A percentile compares a stretch with the other conserved stretches of the same genome.
Conservation (phyloP, 1,139 yeast genomes). For the Lodderomyces jiufengensis region DNA sequence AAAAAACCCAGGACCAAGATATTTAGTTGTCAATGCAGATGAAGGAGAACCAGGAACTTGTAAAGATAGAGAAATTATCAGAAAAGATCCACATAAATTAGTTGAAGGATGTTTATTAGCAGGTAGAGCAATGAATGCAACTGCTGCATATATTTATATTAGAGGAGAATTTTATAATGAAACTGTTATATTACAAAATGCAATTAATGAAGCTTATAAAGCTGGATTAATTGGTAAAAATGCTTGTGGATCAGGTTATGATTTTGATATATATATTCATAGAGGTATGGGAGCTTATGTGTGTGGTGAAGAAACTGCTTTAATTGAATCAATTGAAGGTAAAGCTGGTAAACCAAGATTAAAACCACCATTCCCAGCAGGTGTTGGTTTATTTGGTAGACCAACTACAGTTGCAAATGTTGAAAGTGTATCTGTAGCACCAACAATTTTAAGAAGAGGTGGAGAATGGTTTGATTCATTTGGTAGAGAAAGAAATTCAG, state of each 20-base stretch:
- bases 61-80: slow-evolving; percentile 83
- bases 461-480: slow-evolving; percentile 80
- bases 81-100: slow-evolving; percentile 87
- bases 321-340: slow-evolving; percentile 84
- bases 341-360: slow-evolving; percentile 90
- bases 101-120: slow-evolving; percentile 85
- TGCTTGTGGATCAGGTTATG: slow-evolving; percentile 84
- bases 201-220: slow-evolving; percentile 81
- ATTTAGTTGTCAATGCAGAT: slow-evolving; percentile 85
- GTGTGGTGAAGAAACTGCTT: slow-evolving; percentile 89
- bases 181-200: slow-evolving; percentile 64
- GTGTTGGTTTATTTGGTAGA: slow-evolving; percentile 86
- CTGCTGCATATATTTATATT: slow-evolving; percentile 86
- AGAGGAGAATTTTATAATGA: slow-evolving; percentile 88
- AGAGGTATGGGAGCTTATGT: slow-evolving; percentile 91
- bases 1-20: slow-evolving; percentile 79
- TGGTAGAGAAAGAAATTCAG: slow-evolving; percentile 80
- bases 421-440: slow-evolving; percentile 85
- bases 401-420: slow-evolving; percentile 88
- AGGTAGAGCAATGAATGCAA: slow-evolving; percentile 89
- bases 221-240: slow-evolving; percentile 78
- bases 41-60: slow-evolving; percentile 95
- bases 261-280: slow-evolving; percentile 77
- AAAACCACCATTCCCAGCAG: slow-evolving; percentile 94
- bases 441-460: slow-evolving; percentile 84